Evolutionary conservation across 805 yeast species (phyloP).

Genomic region (Lipomyces starkeyi): DNA sequence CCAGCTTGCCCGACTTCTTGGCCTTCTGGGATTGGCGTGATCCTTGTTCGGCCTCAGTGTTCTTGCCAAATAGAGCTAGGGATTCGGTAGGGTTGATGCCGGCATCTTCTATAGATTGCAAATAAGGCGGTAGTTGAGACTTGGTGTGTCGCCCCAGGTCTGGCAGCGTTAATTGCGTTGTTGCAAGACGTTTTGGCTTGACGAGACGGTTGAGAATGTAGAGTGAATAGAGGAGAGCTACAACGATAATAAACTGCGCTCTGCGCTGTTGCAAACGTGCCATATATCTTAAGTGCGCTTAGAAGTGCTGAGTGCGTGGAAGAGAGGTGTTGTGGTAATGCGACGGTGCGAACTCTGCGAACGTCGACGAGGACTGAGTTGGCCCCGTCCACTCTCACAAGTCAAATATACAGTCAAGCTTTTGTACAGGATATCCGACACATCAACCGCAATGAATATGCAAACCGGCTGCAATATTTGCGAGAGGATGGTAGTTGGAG

Average conservation of each 20-base stretch:
- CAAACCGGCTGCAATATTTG: not conserved
- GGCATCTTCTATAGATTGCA: conserved; percentile 1
- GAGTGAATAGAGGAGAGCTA: conserved; percentile 19
- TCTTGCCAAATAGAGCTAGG: not conserved
- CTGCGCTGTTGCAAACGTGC: not conserved
- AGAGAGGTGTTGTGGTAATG: not conserved
- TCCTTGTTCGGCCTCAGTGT: not conserved
- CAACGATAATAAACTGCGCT: conserved; percentile 1
- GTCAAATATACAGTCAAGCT: not conserved
- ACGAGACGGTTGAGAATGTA: conserved; percentile 10
- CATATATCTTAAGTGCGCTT: not conserved
- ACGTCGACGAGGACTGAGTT: not conserved
- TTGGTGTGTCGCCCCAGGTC: conserved; percentile 21
- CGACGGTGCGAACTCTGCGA: not conserved
- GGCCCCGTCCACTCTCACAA: not conserved
- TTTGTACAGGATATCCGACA: not conserved
- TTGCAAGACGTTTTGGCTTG: conserved; percentile 21
- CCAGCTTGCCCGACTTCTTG: conserved; percentile 8
- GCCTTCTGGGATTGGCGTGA: conserved; percentile 4
- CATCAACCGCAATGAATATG: not conserved
- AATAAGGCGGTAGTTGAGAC: conserved; percentile 15
- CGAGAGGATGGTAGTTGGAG: not conserved
- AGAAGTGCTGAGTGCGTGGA: not conserved
- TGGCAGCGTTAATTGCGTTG: conserved; percentile 18
- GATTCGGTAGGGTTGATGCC: not conserved